Base-by-base conservation (phyloP, 208 protist genomes). In the Wallacemonas collosoma region DNA sequence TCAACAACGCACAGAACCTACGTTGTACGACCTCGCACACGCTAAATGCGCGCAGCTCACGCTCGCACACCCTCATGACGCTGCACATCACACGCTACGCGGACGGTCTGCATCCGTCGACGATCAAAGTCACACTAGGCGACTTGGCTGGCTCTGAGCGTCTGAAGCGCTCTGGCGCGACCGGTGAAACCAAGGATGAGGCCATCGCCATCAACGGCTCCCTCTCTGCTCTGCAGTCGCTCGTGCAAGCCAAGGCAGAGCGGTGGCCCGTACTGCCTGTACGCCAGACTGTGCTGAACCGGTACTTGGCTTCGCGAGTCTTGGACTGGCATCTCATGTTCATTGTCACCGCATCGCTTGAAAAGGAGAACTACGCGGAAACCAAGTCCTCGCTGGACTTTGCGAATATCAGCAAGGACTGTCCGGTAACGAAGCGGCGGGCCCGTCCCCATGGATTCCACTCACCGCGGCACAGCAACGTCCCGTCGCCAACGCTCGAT, bases 91-190 rank as follows among this genome's bases (percentile, higher is more conserved):
- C 88, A 12, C 79, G 74, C 45, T 88, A 82, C 66, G 63, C 82
- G 35, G 80, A 82, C 41, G 90, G 88, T 12, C 81, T 79, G 36
- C 85, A 85, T 47, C 60, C 90, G 8, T 68, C 65, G 36, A 89
- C 82, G 36, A 80, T 76, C 15, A 76, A 80, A 7, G 71, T 93
- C 9, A 92, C 87, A 36, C 75, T 99, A 6, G 95, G 94, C 43
- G 98, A 98, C 80, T 81, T 99, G n/a, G 96, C 98, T 14, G 95
- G 93, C 14, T 94, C 89, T 26, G 97, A 98, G 81, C 80, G 93
- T 2, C 74, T 98, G 11, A 86, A 86, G 67, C 87, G 91, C 70
- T 96, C 91, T 11, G 90, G 85, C 47, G 91, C 85, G 48, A 77
- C 75, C 1, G 95, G 90, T 9, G 79, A 92, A 61, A 79, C 81